A percentile compares a stretch with the other conserved stretches of the same genome.
These are phyloP conservation scores for Spathaspora hagerdaliae DNA, from an alignment of 805 yeast genomes.

Conservation along the genomic window DNA sequence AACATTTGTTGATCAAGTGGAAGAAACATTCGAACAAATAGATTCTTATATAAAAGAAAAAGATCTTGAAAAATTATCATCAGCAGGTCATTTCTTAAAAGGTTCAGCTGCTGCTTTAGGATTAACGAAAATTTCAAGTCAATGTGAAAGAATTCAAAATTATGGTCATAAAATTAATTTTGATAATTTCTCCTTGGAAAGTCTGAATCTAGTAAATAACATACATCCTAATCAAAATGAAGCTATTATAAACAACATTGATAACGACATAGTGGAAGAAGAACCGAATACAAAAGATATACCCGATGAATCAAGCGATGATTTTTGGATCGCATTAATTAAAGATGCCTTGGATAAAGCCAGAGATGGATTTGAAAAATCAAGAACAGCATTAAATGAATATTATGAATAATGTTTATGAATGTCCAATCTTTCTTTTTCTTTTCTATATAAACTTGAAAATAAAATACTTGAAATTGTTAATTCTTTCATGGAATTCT, in stretches of 20 bases:
- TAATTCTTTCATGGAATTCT: neutral
- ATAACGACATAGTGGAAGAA: too few relatives aligned
- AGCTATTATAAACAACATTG: too few relatives aligned
- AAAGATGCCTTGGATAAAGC: slow-evolving; percentile 52
- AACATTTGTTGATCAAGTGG: slow-evolving; percentile 88
- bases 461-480: too few relatives aligned
- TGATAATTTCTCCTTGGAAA: slow-evolving; percentile 22
- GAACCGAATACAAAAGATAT: neutral
- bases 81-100: slow-evolving; percentile 87
- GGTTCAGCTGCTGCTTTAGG: slow-evolving; percentile 97
- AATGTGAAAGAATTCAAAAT: slow-evolving; percentile 92
- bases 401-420: slow-evolving; percentile 35
- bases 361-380: slow-evolving; percentile 45
- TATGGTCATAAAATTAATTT: slow-evolving; percentile 58
- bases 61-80: slow-evolving; percentile 57
- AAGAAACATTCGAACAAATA: slow-evolving; percentile 71
- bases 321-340: slow-evolving; percentile 41
- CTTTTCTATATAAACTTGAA: too few relatives aligned
- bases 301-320: slow-evolving; percentile 21
- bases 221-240: too few relatives aligned
- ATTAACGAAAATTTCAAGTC: slow-evolving; percentile 69
- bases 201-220: too few relatives aligned
- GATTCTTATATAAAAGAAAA: slow-evolving; percentile 47
- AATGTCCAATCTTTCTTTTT: too few relatives aligned
- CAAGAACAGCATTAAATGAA: slow-evolving; percentile 48